Evolutionary conservation across 169 alveolate species (phyloP), one percentile per base, ranked within the genome.

Genomic region (Cryptosporidium baileyi): DNA sequence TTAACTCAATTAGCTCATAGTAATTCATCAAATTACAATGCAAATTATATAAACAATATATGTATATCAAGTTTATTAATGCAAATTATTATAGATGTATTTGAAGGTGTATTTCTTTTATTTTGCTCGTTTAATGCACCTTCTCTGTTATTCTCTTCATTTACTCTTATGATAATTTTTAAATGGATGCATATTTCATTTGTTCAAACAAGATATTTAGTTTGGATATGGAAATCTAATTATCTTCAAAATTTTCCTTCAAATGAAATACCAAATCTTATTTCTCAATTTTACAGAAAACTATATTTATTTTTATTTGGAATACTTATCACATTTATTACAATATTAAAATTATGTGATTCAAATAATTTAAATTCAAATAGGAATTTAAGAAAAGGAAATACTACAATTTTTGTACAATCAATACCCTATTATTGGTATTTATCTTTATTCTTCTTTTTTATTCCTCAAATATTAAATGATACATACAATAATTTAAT

Each of bases 171-270:
- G 85, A 38, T 74, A n/a, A 19, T 74, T 15, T 57, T 74, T 28
- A 74, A 74, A 59, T 74, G 85, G 85, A 52, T 74, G n/a, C 85
- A 74, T 22, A 74, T 74, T 54, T 22, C 59, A 15, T 57, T 28
- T 19, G 32, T 74, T 26, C 67, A 74, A 54, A 26, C 34, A 36
- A 74, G 45, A 44, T 74, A 52, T 57, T 38, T 74, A 36, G 49
- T 52, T 54, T 51, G 63, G 67, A 54, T 74, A 0, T 74, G 85
- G 85, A 74, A 57, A 59, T 54, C 65, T 1, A 74, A 74, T 17
- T 74, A 74, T 43, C 28, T 74, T 22, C 47, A 41, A 36, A 57
- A 74, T 57, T 17, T 24, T 7, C 38, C 65, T 38, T 8, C 22
- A 22, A 54, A 6, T 17, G 85, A 74, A 22, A 49, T 74, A 9